phyloP scores from a whole-genome alignment of 345 rosid species.

The Raphanus raphanistrum region DNA sequence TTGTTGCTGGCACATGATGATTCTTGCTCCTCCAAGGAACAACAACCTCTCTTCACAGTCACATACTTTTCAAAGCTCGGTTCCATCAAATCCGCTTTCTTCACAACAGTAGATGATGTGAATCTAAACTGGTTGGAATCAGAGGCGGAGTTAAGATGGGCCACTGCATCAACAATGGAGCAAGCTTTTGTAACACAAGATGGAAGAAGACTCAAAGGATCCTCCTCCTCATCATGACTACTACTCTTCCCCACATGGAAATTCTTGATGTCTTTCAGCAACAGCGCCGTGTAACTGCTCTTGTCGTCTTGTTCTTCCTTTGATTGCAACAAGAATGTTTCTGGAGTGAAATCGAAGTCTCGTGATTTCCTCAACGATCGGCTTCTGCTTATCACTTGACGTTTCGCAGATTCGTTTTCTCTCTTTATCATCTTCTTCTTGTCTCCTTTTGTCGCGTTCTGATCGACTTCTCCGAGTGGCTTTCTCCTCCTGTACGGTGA shows the following conservation, averaged over 20 bases:
- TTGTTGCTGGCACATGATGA: constrained; percentile 83
- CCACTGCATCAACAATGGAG: constrained; percentile 85
- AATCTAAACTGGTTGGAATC: constrained; percentile 29
- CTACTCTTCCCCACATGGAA: constrained; percentile 65
- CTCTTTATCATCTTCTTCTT: constrained; percentile 37
- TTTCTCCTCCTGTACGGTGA: constrained; percentile 77
- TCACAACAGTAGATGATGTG: constrained; percentile 13
- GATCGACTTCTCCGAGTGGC: constrained; percentile 67
- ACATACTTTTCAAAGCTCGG: constrained; percentile 74
- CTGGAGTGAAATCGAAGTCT: no score
- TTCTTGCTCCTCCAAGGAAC: constrained; percentile 56
- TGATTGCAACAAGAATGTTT: constrained; percentile 34
- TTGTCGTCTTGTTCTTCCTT: constrained; percentile 28
- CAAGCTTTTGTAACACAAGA: constrained; percentile 76
- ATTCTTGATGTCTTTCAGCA: constrained; percentile 83
- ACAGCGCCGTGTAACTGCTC: constrained; percentile 58
- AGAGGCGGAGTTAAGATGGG: constrained; percentile 58
- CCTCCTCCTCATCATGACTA: neutral
- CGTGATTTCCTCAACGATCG: constrained; percentile 66
- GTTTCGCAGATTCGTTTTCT: constrained; percentile 23
- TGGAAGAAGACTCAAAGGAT: constrained; percentile 15
- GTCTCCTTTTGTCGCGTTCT: constrained; percentile 43
- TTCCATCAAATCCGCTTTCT: constrained; percentile 65
- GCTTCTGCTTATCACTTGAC: constrained; percentile 61
- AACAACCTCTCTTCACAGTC: neutral